Evolutionary conservation across 805 yeast species (phyloP).

Genomic region (Candida berthetii): DNA sequence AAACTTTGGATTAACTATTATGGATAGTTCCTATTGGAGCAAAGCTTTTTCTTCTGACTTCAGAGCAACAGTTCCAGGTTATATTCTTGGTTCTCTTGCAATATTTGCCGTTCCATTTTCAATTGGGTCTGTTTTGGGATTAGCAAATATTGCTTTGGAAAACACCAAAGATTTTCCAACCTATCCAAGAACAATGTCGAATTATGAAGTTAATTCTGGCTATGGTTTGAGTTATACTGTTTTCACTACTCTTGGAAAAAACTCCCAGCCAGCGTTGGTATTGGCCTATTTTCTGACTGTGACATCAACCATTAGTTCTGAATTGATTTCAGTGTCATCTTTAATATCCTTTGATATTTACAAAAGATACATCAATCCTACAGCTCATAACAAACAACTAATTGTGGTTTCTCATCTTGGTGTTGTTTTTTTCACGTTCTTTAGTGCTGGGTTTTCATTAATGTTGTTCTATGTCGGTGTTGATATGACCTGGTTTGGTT

Average conservation of each 20-base stretch:
- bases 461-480: slow-evolving; percentile 29
- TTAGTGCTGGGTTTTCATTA: slow-evolving; percentile 29
- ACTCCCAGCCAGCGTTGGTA: slow-evolving; percentile 35
- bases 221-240: slow-evolving; percentile 35
- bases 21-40: slow-evolving; percentile 34
- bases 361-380: slow-evolving; percentile 34
- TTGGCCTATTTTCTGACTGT: slow-evolving; percentile 36
- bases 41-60: slow-evolving; percentile 37
- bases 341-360: slow-evolving; percentile 40
- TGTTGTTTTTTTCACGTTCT: slow-evolving; percentile 33
- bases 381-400: slow-evolving; percentile 35
- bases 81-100: slow-evolving; percentile 30
- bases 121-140: slow-evolving; percentile 30
- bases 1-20: slow-evolving; percentile 28
- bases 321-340: slow-evolving; percentile 33
- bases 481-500: slow-evolving; percentile 31
- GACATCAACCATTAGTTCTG: slow-evolving; percentile 35
- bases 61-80: slow-evolving; percentile 27
- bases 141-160: slow-evolving; percentile 30
- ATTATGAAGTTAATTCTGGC: slow-evolving; percentile 20
- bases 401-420: slow-evolving; percentile 35
- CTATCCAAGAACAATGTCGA: not conserved
- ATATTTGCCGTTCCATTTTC: slow-evolving; percentile 35
- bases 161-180: slow-evolving; percentile 26
- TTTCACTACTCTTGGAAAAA: slow-evolving; percentile 32